Percentiles rank a stretch among this genome's conserved stretches.
These are phyloP conservation scores for Xylaria sp. DNA, from an alignment of 2,329 filamentous ascomycete genomes.

Conservation along the genomic window DNA sequence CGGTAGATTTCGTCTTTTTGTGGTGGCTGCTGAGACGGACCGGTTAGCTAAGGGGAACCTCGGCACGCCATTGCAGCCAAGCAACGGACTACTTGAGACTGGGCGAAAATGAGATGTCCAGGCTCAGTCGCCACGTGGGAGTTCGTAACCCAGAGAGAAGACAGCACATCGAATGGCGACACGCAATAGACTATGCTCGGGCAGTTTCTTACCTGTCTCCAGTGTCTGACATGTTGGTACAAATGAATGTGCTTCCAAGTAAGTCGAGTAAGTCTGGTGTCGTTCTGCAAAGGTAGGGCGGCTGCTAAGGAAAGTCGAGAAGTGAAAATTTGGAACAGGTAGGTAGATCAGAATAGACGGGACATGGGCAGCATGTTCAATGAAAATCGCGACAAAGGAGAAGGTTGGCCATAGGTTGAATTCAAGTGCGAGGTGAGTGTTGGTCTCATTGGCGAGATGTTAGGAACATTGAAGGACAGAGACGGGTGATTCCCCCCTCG, in stretches of 20 bases:
- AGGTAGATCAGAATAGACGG: slow-evolving; percentile 2
- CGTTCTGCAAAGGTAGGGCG: slow-evolving; percentile 6
- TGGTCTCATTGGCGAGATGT: background rate
- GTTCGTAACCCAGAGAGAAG: too few species aligned
- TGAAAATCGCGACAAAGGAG: slow-evolving; percentile 4
- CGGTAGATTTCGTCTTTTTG: slow-evolving; percentile 56
- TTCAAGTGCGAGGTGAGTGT: background rate
- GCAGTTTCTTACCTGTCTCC: slow-evolving; percentile 39
- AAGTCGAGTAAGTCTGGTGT: background rate
- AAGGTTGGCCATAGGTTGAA: background rate
- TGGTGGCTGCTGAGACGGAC: slow-evolving; percentile 41
- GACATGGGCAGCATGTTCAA: slow-evolving; percentile 14
- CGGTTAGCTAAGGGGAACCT: slow-evolving; percentile 19
- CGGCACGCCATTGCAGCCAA: background rate
- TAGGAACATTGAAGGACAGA: background rate
- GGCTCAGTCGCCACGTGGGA: background rate
- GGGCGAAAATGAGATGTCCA: background rate
- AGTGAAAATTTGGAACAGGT: background rate
- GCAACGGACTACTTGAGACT: background rate
- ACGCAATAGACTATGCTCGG: background rate
- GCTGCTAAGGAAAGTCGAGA: slow-evolving; percentile 8
- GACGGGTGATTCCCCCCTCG: slow-evolving; percentile 14
- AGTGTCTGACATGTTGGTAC: slow-evolving; percentile 40
- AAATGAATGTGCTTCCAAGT: background rate
- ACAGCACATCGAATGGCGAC: background rate